Conservation (phyloP, 129 eudicot genomes). For the Flaveria sonorensis region DNA sequence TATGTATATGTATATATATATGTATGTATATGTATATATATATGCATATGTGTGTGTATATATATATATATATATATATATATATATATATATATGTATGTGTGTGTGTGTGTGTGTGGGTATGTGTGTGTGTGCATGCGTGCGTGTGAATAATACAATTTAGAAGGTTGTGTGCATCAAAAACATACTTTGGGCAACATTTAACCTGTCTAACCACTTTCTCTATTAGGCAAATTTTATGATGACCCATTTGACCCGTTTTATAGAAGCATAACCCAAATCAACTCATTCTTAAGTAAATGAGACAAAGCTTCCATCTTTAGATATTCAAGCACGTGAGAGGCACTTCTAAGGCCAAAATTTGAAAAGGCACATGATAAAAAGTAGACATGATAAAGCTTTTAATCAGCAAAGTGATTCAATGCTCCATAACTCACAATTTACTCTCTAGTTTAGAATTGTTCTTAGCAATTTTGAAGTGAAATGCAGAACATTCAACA, state of each 20-base stretch:
- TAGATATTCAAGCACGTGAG: not conserved
- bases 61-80: too few relatives aligned
- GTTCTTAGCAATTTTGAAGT: not conserved
- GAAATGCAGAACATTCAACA: not conserved
- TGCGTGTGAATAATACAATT: not conserved
- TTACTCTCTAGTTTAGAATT: not conserved
- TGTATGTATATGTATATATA: too few relatives aligned
- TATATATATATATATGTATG: too few relatives aligned
- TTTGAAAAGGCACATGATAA: not conserved
- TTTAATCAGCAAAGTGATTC: not conserved
- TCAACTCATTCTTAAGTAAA: not conserved
- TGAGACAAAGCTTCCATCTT: not conserved
- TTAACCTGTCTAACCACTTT: not conserved
- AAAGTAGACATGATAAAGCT: not conserved
- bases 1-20: too few relatives aligned
- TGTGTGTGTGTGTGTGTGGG: too few relatives aligned
- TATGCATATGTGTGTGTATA: too few relatives aligned
- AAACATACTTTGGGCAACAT: not conserved
- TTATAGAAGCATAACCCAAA: not conserved
- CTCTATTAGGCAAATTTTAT: not conserved
- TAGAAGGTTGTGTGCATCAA: not conserved
- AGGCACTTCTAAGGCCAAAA: slow-evolving; percentile 3
- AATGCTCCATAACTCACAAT: not conserved
- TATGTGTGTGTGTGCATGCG: too few relatives aligned
- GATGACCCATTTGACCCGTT: not conserved